Evolutionary conservation across 352 stramenopile genomes (phyloP).

Genomic region (Thalassiosira hispida): DNA sequence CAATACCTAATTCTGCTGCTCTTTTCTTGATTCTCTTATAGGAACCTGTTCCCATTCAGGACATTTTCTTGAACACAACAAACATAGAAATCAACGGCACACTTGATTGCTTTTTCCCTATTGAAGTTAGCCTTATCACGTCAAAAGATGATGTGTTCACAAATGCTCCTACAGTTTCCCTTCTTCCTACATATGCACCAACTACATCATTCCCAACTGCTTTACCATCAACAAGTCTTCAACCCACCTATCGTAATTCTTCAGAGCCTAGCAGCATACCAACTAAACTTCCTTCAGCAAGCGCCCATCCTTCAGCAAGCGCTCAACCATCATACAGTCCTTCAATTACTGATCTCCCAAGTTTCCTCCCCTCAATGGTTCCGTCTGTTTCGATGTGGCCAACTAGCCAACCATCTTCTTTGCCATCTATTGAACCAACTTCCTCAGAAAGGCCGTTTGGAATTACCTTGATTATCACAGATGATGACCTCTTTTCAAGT

Average conservation of each 20-base stretch:
- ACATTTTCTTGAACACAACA: slow-evolving; percentile 11
- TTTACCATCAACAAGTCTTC: neutral
- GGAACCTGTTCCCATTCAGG: neutral
- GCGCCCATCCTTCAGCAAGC: neutral
- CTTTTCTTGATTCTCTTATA: neutral
- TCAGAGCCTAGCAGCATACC: neutral
- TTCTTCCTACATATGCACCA: neutral
- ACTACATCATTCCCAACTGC: neutral
- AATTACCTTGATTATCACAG: slow-evolving; percentile 16
- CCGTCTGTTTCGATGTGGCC: neutral
- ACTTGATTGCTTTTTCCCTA: too few species aligned
- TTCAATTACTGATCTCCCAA: neutral
- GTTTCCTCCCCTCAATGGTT: neutral
- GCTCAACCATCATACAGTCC: neutral
- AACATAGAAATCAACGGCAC: slow-evolving; percentile 7
- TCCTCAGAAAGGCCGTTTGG: slow-evolving; percentile 4
- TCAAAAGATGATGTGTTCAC: neutral
- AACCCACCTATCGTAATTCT: too few species aligned
- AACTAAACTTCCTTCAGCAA: neutral
- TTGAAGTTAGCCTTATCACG: slow-evolving; percentile 2
- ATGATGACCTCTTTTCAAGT: slow-evolving; percentile 21
- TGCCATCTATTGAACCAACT: neutral
- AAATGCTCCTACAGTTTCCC: neutral
- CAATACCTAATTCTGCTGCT: neutral
- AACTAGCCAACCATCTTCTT: neutral